Conservation (phyloP, 1,139 yeast genomes). For the Hansenula sp. region DNA sequence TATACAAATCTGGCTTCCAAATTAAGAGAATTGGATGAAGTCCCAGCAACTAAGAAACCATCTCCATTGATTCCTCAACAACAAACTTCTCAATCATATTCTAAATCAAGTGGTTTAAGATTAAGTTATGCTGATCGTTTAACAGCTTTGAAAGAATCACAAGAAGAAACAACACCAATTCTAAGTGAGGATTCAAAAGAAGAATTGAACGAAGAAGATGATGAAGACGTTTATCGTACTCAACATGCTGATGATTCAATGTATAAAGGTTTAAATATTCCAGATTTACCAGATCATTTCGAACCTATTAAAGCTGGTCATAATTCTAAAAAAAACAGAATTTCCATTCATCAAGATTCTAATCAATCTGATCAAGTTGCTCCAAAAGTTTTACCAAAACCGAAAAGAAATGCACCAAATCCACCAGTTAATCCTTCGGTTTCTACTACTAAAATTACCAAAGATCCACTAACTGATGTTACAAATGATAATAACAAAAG, state of each 20-base stretch:
- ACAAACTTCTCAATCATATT: slow-evolving; percentile 13
- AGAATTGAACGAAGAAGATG: slow-evolving; percentile 29
- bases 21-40: slow-evolving; percentile 34
- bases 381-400: slow-evolving; percentile 12
- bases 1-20: slow-evolving; percentile 58
- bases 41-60: slow-evolving; percentile 11
- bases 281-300: slow-evolving; percentile 20
- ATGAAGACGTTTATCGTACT: slow-evolving; percentile 23
- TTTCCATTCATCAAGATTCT: slow-evolving; percentile 5
- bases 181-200: background rate
- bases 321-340: slow-evolving; percentile 2
- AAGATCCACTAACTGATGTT: slow-evolving; percentile 15
- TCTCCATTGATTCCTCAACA: slow-evolving; percentile 26
- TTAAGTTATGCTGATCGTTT: slow-evolving; percentile 24
- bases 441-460: slow-evolving; percentile 16
- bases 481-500: slow-evolving; percentile 18
- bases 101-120: slow-evolving; percentile 15
- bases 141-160: slow-evolving; percentile 13
- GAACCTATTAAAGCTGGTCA: slow-evolving; percentile 4
- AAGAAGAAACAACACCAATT: background rate
- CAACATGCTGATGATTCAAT: slow-evolving; percentile 6
- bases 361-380: slow-evolving; percentile 1
- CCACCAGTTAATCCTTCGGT: slow-evolving; percentile 26
- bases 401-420: slow-evolving; percentile 27
- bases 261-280: slow-evolving; percentile 10